Base-by-base conservation (phyloP, 2,329 filamentous ascomycete species). In the Aureobasidium vineae region DNA sequence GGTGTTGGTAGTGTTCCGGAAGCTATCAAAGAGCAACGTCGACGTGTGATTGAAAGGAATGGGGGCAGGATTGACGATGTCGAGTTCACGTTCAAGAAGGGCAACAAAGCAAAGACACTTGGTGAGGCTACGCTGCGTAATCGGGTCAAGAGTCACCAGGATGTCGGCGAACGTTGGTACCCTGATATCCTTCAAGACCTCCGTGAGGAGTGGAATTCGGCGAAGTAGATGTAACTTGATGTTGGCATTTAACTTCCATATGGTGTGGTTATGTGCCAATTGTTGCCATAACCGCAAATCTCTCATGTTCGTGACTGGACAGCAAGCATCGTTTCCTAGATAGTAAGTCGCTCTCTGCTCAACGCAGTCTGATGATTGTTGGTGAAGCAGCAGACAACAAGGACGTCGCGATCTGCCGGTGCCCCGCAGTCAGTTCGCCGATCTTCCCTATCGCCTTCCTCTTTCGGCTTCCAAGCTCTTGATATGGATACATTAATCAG, bases 71-170 rank as follows among this genome's bases (percentile, higher is more conserved):
- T 86, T 50, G 89, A 92, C 72, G 90, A 93, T 73, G 90, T 94
- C 53, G 92, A 96, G 79, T 96, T 95, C 75, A 95, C 91, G 2
- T 96, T 96, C 73, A 84, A 88, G 28, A 87, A 83, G 69, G 90
- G 90, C 19, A 82, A 86, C 66, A 26, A 23, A 31, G 60, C 60
- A 15, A 63, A 63, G 36, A 53, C 60, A 8, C 33, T 63, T 15
- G 60, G 60, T 13, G 85, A 96, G 81, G 92, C 91, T 13, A 96
- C 91, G 67, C 79, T 96, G 75, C 84, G 90, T 79, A 96, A 96
- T 77, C 80, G 92, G 16, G 84, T 96, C 71, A 95, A 93, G 83
- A 92, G 89, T 70, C 92, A 96, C 79, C 90, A 89, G 3, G 92
- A 96, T 76, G 92, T 96, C 1, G 91, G 90, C 1, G 90, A 93